These are phyloP conservation scores for Rhodotorula sp. DNA, from an alignment of 1,284 basidiomycete species.

Conservation along the genomic window DNA sequence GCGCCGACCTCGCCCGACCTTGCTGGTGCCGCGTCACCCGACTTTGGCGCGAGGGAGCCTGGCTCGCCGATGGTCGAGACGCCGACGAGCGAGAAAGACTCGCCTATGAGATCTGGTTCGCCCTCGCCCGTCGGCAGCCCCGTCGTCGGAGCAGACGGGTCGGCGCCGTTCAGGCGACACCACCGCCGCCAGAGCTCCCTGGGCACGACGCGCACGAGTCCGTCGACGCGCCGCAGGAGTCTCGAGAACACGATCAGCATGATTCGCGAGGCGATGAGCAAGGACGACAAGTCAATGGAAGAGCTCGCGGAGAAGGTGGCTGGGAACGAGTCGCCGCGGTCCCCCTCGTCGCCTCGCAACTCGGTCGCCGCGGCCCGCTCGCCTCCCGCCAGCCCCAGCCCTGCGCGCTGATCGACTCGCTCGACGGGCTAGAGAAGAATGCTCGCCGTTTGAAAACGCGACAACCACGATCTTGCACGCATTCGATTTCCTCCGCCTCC, in stretches of 20 bases:
- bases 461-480: too few species aligned
- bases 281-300: conserved; percentile 40
- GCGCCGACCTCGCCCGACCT: conserved; percentile 31
- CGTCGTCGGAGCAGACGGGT: conserved; percentile 29
- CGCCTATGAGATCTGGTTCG: conserved; percentile 6
- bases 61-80: conserved; percentile 39
- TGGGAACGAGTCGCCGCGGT: conserved; percentile 31
- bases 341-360: conserved; percentile 33
- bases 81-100: conserved; percentile 21
- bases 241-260: conserved; percentile 94
- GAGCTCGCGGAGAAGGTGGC: conserved; percentile 42
- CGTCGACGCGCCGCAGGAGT: conserved; percentile 85
- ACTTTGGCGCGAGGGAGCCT: conserved; percentile 6
- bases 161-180: conserved; percentile 64
- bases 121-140: conserved; percentile 21
- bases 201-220: conserved; percentile 94
- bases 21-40: conserved; percentile 20
- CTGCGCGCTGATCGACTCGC: conserved; percentile 7
- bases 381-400: conserved; percentile 28
- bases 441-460: background rate
- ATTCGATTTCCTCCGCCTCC: too few species aligned
- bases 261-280: conserved; percentile 60
- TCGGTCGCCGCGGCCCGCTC: conserved; percentile 22
- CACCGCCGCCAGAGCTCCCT: conserved; percentile 84
- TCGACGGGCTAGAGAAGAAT: background rate